Base-by-base conservation (phyloP, 345 rosid species). In the Linum trigynum region DNA sequence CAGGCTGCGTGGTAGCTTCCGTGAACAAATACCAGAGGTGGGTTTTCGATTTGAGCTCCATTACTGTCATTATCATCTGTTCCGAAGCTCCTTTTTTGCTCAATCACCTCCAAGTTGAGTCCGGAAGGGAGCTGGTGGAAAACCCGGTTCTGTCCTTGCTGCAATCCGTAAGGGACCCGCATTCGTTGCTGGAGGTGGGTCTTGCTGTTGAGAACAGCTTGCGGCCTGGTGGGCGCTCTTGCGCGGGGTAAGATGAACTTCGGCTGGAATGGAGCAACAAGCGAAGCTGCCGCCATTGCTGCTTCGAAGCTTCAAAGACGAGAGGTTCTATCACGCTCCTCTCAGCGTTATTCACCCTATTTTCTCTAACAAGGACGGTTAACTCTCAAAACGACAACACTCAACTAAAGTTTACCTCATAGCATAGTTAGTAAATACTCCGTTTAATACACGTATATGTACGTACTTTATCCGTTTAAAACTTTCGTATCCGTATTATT, bases 1-100 rank as follows among this genome's bases (percentile, higher is more conserved):
- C 98, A 87, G 77, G 98, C 95, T 53, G 98, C 91, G 75, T 89
- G 97, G 32, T 89, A 89, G 79, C 98, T 92, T 39, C 97, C 97
- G 72, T 92, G 97, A 42, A 89, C 81, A 75, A 92, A 87, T 39
- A 92, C 85, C 72, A 92, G 72, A 41, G 95, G 88, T 51, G 91
- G 91, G 10, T 72, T 69, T 14, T 66, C 68, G 39, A 16, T 65
- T 14, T 23, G 64, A 50, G 66, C 65, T 43, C 12, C 39, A 15
- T 10, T 15, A 10, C 32, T 2, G 14, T 42, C 41, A 35, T 39
- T 56, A 43, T 12, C 45, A 42, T 12, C 53, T 48, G 53, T 48
- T 48, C 14, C 53, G 53, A 48, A 15, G 53, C 14, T 48, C 14
- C 74, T 71, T 65, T 76, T 86, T 65, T 89, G 98, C 68, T 75